phyloP scores from a whole-genome alignment of 495 filamentous ascomycete genomes.

The Aspergillus sclerotiicarbonarius region DNA sequence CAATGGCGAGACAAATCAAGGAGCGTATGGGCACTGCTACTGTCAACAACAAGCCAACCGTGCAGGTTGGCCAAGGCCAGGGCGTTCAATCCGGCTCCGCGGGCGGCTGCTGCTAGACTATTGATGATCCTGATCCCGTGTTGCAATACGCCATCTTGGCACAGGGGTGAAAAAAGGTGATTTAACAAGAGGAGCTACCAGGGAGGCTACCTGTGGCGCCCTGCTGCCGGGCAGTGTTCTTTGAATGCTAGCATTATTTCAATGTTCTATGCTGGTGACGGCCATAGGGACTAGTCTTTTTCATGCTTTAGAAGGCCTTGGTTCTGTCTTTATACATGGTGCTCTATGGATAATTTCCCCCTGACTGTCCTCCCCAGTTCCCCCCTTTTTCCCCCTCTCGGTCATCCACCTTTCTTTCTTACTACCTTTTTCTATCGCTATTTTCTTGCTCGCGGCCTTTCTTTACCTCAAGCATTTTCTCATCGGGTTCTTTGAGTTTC shows the following conservation, averaged over 20 bases:
- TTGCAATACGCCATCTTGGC: conserved; percentile 34
- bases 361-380: conserved; percentile 3
- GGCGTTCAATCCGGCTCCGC: conserved; percentile 89
- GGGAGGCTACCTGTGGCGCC: conserved; percentile 2
- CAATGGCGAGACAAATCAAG: conserved; percentile 99
- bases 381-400: conserved; percentile 25
- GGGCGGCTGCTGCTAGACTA: conserved; percentile 87
- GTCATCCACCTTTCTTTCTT: conserved; percentile 29
- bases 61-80: conserved; percentile 90
- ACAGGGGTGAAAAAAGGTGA: conserved; percentile 2
- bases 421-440: background rate
- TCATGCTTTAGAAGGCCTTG: conserved; percentile 43
- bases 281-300: conserved; percentile 24
- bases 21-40: conserved; percentile 98
- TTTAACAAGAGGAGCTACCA: conserved; percentile 4
- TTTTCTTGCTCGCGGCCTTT: conserved; percentile 16
- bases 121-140: conserved; percentile 14
- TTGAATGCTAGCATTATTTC: conserved; percentile 11
- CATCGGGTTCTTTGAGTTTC: conserved; percentile 32
- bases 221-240: conserved; percentile 7
- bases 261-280: conserved; percentile 21
- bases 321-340: conserved; percentile 27
- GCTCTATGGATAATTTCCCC: conserved; percentile 10
- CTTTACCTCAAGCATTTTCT: conserved; percentile 23
- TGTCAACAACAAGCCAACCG: conserved; percentile 96